Conservation (phyloP, 352 stramenopile species). For the Globisporangium uncinulatum region DNA sequence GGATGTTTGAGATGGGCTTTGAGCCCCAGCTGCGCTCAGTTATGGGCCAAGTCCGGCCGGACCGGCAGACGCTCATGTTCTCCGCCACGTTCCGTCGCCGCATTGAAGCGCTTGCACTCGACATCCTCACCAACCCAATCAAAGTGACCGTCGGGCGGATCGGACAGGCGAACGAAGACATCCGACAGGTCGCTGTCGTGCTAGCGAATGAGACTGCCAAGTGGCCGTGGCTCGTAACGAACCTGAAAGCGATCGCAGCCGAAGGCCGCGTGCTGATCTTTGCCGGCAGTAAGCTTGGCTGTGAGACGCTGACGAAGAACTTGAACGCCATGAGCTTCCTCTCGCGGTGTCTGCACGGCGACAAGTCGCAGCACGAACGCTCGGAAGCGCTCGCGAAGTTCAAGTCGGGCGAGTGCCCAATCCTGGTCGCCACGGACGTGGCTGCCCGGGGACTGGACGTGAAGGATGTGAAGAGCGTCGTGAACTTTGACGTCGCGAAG, state of each 20-base stretch:
- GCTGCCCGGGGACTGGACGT: conserved; percentile 84
- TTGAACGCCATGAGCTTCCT: conserved; percentile 32
- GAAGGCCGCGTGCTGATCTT: conserved; percentile 86
- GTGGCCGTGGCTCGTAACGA: conserved; percentile 81
- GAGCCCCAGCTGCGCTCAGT: conserved; percentile 79
- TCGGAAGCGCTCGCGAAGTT: conserved; percentile 62
- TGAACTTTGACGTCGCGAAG: conserved; percentile 91
- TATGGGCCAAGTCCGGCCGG: conserved; percentile 75
- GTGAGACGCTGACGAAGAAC: conserved; percentile 78
- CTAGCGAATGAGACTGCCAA: conserved; percentile 70
- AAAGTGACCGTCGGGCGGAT: conserved; percentile 77
- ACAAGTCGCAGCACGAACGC: conserved; percentile 78
- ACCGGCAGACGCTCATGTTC: conserved; percentile 86
- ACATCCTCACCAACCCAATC: conserved; percentile 77
- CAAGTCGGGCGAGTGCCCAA: conserved; percentile 43
- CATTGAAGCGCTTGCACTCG: conserved; percentile 64
- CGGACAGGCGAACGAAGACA: conserved; percentile 89
- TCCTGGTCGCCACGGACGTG: conserved; percentile 87
- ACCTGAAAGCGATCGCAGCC: conserved; percentile 44
- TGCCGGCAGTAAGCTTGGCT: conserved; percentile 77
- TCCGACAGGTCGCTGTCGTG: conserved; percentile 76
- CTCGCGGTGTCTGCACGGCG: conserved; percentile 62
- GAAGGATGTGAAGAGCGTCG: conserved; percentile 87
- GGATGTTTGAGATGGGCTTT: conserved; percentile 90
- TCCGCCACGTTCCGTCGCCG: conserved; percentile 77